Percentiles rank a stretch among this genome's conserved stretches.
Conservation (phyloP, 768 basidiomycete species). For the Phanerochaete carnosa region DNA sequence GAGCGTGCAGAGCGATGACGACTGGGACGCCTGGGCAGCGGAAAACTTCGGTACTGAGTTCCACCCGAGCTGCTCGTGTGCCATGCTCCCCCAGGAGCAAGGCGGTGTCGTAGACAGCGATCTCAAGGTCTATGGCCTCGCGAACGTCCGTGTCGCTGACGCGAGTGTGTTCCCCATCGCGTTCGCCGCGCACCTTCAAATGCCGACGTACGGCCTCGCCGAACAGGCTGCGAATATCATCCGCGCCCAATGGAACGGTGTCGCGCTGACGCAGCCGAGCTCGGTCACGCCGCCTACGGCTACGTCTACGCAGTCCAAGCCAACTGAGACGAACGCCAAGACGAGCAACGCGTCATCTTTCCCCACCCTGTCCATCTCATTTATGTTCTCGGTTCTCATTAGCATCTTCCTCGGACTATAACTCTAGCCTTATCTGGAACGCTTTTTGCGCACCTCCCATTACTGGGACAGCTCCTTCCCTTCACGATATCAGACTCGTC, state of each 20-base stretch:
- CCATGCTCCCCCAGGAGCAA: slow-evolving; percentile 50
- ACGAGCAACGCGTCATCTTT: neutral
- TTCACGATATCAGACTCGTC: neutral
- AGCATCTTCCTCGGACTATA: neutral
- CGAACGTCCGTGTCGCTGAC: slow-evolving; percentile 59
- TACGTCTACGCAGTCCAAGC: neutral
- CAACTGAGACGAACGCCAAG: neutral
- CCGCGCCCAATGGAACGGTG: slow-evolving; percentile 35
- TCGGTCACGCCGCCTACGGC: slow-evolving; percentile 7
- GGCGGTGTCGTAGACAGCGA: slow-evolving; percentile 60
- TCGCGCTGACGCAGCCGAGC: slow-evolving; percentile 1
- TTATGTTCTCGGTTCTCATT: neutral
- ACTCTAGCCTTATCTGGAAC: neutral
- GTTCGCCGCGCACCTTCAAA: slow-evolving; percentile 42
- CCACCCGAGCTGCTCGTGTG: slow-evolving; percentile 57
- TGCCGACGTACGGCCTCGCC: slow-evolving; percentile 41
- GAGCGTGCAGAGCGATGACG: slow-evolving; percentile 46
- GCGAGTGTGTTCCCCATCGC: slow-evolving; percentile 55
- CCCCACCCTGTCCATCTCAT: neutral
- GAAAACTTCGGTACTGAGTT: slow-evolving; percentile 46
- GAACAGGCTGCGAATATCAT: slow-evolving; percentile 46
- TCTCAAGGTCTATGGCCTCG: slow-evolving; percentile 52
- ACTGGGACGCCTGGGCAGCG: slow-evolving; percentile 53
- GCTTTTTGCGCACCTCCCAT: neutral
- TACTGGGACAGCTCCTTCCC: neutral